These are phyloP conservation scores for Ogataea sp. DNA, from an alignment of 805 yeast species.

Conservation along the genomic window DNA sequence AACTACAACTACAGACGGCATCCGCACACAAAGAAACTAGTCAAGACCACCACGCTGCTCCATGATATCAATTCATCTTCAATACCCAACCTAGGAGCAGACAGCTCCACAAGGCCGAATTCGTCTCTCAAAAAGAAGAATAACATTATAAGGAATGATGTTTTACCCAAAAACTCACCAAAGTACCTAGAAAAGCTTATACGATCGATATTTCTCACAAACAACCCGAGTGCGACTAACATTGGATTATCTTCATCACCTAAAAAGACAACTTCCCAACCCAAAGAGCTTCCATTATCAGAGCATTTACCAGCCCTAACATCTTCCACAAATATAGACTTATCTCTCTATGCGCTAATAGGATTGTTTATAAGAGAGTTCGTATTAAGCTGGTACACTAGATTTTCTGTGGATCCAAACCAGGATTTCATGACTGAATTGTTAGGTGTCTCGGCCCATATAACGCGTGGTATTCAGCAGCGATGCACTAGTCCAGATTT, in stretches of 20 bases:
- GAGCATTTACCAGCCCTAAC: conserved; percentile 31
- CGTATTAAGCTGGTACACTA: conserved; percentile 36
- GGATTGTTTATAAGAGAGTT: conserved; percentile 40
- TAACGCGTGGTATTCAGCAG: conserved; percentile 30
- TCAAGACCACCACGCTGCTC: neutral
- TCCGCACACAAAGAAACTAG: neutral
- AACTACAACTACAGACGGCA: neutral
- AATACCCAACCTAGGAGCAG: neutral
- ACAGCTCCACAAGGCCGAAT: too few species aligned
- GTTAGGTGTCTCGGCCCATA: conserved; percentile 28
- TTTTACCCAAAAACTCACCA: conserved; percentile 18
- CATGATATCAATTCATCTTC: neutral
- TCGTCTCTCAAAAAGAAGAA: neutral
- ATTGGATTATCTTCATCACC: neutral
- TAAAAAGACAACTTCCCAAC: neutral
- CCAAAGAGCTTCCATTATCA: conserved; percentile 3
- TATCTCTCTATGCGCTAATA: conserved; percentile 36
- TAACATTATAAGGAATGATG: too few species aligned
- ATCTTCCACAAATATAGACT: conserved; percentile 30
- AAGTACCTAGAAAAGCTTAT: conserved; percentile 16
- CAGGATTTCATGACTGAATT: conserved; percentile 34
- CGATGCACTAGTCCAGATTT: conserved; percentile 17
- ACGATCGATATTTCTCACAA: conserved; percentile 6
- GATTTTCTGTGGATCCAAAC: conserved; percentile 28
- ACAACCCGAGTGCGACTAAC: neutral